Evolutionary conservation across 352 stramenopile species (phyloP).

Genomic region (Pythium periplocum): DNA sequence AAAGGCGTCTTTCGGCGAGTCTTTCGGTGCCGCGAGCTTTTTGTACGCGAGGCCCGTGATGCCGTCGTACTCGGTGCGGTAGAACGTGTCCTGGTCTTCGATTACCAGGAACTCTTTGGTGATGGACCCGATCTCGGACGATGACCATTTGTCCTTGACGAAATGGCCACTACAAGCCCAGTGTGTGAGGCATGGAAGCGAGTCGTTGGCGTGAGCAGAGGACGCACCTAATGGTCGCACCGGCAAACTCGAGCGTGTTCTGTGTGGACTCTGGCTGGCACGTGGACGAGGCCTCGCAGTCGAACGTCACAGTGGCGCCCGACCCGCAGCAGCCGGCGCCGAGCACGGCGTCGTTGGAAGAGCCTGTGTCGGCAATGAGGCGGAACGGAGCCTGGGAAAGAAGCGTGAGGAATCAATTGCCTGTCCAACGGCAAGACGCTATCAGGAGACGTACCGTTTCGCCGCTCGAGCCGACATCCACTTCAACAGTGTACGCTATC

Average conservation of each 20-base stretch:
- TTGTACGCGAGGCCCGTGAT: constrained; percentile 74
- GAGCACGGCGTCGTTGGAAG: constrained; percentile 75
- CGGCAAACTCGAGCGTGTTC: constrained; percentile 46
- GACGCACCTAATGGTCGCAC: constrained; percentile 62
- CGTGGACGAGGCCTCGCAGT: constrained; percentile 57
- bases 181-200: not conserved
- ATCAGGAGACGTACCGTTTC: constrained; percentile 2
- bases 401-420: too few relatives aligned
- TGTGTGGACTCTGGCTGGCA: constrained; percentile 26
- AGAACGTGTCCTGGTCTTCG: constrained; percentile 69
- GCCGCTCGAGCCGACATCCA: constrained; percentile 23
- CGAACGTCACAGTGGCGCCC: constrained; percentile 46
- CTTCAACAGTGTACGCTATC: constrained; percentile 26
- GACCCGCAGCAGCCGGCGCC: constrained; percentile 51
- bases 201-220: not conserved
- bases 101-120: constrained; percentile 74
- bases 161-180: constrained; percentile 43
- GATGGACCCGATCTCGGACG: constrained; percentile 38
- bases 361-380: constrained; percentile 78
- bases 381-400: constrained; percentile 55
- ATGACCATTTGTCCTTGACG: constrained; percentile 67
- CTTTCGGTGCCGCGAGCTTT: constrained; percentile 36
- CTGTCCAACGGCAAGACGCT: too few relatives aligned
- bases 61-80: constrained; percentile 66
- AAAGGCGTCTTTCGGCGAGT: constrained; percentile 38